Evolutionary conservation across 179 eudicot genomes (phyloP).

Genomic region (Amaranthus tricolor): DNA sequence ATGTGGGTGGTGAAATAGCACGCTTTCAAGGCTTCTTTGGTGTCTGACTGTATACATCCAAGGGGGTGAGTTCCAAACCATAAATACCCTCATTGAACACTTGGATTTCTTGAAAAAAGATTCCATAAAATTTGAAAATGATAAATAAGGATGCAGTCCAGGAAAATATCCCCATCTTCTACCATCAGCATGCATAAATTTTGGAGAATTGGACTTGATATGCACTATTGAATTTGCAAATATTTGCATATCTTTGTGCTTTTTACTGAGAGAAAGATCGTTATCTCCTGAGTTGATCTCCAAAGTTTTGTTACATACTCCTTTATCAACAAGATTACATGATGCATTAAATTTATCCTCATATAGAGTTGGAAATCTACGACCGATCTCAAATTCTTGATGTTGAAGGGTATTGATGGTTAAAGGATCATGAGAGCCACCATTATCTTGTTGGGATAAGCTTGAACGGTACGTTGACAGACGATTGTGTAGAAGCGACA

Average conservation of each 20-base stretch:
- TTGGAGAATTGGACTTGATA: conserved; percentile 35
- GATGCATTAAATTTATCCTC: conserved; percentile 21
- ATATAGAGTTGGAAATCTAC: conserved; percentile 43
- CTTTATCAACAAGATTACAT: conserved; percentile 13
- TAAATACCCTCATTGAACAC: conserved; percentile 73
- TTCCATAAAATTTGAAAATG: conserved; percentile 77
- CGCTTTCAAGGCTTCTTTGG: conserved; percentile 82
- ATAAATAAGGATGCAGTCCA: conserved; percentile 57
- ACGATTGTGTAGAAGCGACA: conserved; percentile 53
- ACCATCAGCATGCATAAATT: conserved; percentile 55
- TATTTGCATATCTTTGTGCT: conserved; percentile 13
- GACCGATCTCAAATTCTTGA: conserved; percentile 28
- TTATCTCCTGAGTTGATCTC: conserved; percentile 9
- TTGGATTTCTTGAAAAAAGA: conserved; percentile 68
- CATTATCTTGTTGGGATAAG: conserved; percentile 10
- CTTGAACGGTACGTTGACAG: conserved; percentile 36
- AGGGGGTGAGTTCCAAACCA: conserved; percentile 94
- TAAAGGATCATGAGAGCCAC: conserved; percentile 32
- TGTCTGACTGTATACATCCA: conserved; percentile 81
- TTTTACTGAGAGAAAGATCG: conserved; percentile 21
- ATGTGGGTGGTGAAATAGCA: conserved; percentile 63
- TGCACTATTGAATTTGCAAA: conserved; percentile 21
- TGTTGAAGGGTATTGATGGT: conserved; percentile 34
- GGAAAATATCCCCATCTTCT: conserved; percentile 87
- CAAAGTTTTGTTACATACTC: conserved; percentile 17